Evolutionary conservation across 2,329 filamentous ascomycete genomes (phyloP), one percentile per base, ranked within the genome.

Genomic region (Diplodia corticola): DNA sequence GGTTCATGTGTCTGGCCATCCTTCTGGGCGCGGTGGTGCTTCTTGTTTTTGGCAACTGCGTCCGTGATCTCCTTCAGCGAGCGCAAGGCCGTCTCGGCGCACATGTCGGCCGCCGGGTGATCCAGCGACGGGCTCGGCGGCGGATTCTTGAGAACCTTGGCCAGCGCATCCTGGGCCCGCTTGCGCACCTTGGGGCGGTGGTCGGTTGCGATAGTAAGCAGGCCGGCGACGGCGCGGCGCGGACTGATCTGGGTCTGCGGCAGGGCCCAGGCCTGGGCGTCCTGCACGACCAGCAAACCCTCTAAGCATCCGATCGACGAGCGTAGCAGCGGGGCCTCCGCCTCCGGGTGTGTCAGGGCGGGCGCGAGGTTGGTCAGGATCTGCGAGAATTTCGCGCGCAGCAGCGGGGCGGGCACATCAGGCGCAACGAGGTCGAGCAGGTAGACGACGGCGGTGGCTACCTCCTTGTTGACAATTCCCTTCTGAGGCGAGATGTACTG

Each of bases 21-120:
- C 66, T 83, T 83, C 54, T 83, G 81, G 67, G 81, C 78, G 66
- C 81, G 80, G 28, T 51, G 35, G 69, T 80, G 79, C 73, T 86
- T 88, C 75, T 88, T 88, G 75, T 90, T 89, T 80, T 91, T 94
- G 70, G 85, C 88, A 68, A 88, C 86, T 17, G 88, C 84, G 68
- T 89, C 89, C 2, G 91, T 88, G 63, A 96, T 84, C 69, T 93
- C 89, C 71, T 88, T 86, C 69, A 98, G 81, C 76, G 89, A 93
- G 78, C 88, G 88, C 80, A 97, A 84, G 24, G 92, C 92, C 28
- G 91, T 93, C 78, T 97, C 92, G 20, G 95, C 95, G 80, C 94
- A 98, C 88, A 98, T 94, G 75, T 97, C 93, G 54, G 94, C 91
- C 28, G 93, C 95, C 1, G 95, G 95, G 75, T 99, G 95, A 71